Evolutionary conservation across 2,329 filamentous ascomycete genomes (phyloP), one percentile per base, ranked within the genome.

Genomic region (Neophaeococcomyces mojaviensis): DNA sequence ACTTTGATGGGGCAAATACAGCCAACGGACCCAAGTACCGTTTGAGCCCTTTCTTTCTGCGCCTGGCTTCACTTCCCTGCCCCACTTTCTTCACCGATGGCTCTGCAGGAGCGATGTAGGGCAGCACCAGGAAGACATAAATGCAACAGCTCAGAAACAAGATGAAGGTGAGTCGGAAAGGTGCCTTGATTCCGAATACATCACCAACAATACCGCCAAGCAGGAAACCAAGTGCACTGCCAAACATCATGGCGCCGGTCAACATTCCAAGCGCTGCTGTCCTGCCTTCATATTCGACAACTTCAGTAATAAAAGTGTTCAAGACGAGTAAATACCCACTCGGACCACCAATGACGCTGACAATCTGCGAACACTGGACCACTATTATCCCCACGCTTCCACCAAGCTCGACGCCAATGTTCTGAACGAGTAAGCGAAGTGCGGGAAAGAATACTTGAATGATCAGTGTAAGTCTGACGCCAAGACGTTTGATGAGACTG

Each of bases 241-340:
- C 83, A 2, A 86, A 68, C 73, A 85, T 82, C 46, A 82, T 76
- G 44, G 71, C 75, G 0, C 83, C 83, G 52, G 83, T 79, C 0
- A 87, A 64, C 53, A 75, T 69, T 0, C 83, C 83, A 48, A 86
- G 77, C 0, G 81, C 75, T 0, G 72, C 77, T 0, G 83, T 87
- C 2, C 82, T 69, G 44, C 76, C 68, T 16, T 71, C 65, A 0
- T 80, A 74, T 32, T 75, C 68, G 0, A 83, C 77, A 2, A 84
- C 67, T 58, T 86, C 82, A 1, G 81, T 76, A 1, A 82, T 79
- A 36, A 82, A 79, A 10, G 81, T 80, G 54, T 86, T 86, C 18
- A 85, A 68, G 1, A 82, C 75, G 3, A 86, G 70, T 7, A 86
- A 73, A 56, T 85, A 86, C 0, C 83, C 83, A 0, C 76, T 76